A percentile compares a stretch with the other conserved stretches of the same genome.
Conservation (phyloP, 2,329 filamentous ascomycete species). For the Canariomyces notabilis region DNA sequence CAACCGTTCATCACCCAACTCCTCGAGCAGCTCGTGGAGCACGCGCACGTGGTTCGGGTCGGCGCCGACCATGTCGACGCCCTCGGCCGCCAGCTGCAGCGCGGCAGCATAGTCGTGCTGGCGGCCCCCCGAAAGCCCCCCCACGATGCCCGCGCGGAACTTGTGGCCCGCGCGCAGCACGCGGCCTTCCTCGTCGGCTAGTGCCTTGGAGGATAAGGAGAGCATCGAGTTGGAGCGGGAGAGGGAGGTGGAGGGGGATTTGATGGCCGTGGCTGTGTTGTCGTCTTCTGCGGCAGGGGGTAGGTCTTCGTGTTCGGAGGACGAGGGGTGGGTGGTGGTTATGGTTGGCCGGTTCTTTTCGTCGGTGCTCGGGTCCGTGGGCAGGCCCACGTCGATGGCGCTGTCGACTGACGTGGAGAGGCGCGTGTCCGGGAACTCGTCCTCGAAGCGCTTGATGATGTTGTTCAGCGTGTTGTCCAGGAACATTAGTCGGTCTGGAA, state of each 20-base stretch:
- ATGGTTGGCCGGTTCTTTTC: background rate
- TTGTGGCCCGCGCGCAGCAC: constrained; percentile 52
- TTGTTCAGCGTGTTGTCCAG: constrained; percentile 81
- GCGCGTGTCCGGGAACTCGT: constrained; percentile 89
- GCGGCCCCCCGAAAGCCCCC: no score
- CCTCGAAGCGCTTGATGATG: constrained; percentile 93
- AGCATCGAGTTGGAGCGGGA: constrained; percentile 51
- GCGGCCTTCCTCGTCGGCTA: constrained; percentile 54
- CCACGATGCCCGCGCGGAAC: constrained; percentile 49
- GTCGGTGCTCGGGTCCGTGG: background rate
- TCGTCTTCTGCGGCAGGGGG: constrained; percentile 44
- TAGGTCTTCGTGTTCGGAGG: constrained; percentile 46
- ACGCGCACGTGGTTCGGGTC: constrained; percentile 48
- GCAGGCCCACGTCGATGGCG: constrained; percentile 21
- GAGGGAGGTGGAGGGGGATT: constrained; percentile 35
- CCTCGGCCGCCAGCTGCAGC: constrained; percentile 39
- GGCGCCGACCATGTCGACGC: constrained; percentile 44
- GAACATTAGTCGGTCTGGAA: constrained; percentile 70
- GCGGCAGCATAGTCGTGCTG: constrained; percentile 27
- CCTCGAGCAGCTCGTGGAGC: constrained; percentile 59
- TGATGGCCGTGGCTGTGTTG: constrained; percentile 30
- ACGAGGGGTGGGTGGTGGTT: constrained; percentile 6
- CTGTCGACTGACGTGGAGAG: constrained; percentile 31
- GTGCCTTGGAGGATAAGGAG: constrained; percentile 44
- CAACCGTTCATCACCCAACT: constrained; percentile 56